Evolutionary conservation across 202 grass and related monocot species (phyloP).

Genomic region (Zizania palustris): DNA sequence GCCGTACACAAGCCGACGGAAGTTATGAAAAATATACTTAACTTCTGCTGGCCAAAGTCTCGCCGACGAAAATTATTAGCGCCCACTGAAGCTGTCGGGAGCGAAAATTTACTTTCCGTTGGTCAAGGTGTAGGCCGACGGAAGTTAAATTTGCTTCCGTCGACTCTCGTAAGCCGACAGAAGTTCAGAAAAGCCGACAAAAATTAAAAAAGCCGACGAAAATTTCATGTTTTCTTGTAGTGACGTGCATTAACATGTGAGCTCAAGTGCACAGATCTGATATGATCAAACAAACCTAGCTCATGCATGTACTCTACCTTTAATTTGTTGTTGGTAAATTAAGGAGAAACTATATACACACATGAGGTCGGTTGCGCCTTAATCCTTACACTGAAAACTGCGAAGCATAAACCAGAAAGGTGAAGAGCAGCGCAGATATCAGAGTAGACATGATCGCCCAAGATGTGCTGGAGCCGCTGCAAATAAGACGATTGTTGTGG

Average conservation of each 20-base stretch:
- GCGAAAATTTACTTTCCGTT: too few species aligned
- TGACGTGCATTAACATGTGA: not conserved
- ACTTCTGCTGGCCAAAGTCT: too few species aligned
- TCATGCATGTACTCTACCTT: not conserved
- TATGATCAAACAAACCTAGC: not conserved
- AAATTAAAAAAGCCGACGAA: not conserved
- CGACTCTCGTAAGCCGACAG: too few species aligned
- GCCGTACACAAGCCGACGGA: too few species aligned
- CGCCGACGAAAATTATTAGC: too few species aligned
- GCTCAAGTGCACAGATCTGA: conserved; percentile 1
- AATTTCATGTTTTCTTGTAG: too few species aligned
- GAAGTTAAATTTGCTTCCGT: too few species aligned
- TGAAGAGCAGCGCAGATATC: conserved; percentile 36
- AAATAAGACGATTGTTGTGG: conserved; percentile 59
- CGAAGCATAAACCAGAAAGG: not conserved
- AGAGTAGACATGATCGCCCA: conserved; percentile 27
- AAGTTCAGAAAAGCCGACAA: too few species aligned
- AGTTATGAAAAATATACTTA: too few species aligned
- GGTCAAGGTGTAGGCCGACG: too few species aligned
- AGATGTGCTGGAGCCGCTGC: conserved; percentile 39
- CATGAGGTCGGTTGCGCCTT: not conserved
- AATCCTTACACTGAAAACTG: conserved; percentile 12
- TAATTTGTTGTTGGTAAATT: too few species aligned
- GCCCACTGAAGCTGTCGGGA: too few species aligned
- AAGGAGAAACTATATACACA: not conserved